phyloP scores from a whole-genome alignment of 2,329 filamentous ascomycete species.

The Colletotrichum sp. region DNA sequence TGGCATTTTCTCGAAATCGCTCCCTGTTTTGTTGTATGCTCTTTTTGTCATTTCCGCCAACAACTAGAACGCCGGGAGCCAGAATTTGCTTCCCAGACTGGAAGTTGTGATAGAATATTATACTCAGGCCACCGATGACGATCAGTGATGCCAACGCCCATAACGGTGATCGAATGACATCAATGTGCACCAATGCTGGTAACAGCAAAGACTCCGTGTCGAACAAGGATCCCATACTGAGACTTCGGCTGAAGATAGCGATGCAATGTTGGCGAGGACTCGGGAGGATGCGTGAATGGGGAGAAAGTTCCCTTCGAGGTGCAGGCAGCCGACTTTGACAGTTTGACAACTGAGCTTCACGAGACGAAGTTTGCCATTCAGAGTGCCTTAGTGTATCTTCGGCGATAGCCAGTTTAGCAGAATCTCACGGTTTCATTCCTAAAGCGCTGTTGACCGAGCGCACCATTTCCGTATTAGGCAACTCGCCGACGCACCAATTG shows the following conservation, averaged over 20 bases:
- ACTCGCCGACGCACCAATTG: background rate
- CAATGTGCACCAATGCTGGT: background rate
- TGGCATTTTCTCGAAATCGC: background rate
- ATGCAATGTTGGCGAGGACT: background rate
- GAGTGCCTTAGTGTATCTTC: background rate
- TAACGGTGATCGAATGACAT: background rate
- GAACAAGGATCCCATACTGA: background rate
- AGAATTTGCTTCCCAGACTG: background rate
- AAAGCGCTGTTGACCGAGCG: background rate
- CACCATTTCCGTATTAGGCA: background rate
- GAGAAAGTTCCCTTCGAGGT: background rate
- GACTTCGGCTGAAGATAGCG: background rate
- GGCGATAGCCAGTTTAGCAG: background rate
- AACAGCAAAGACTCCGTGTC: background rate
- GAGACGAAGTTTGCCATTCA: background rate
- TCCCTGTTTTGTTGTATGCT: background rate
- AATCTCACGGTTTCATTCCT: background rate
- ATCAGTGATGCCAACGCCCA: background rate
- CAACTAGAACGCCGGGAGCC: background rate
- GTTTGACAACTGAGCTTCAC: background rate
- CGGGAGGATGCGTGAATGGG: background rate
- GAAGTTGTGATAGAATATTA: background rate
- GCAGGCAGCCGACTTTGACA: background rate
- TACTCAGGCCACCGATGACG: background rate
- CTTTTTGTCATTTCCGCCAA: background rate